phyloP scores from a whole-genome alignment of 202 grass and related monocot genomes.

The Hordeum pubiflorum region DNA sequence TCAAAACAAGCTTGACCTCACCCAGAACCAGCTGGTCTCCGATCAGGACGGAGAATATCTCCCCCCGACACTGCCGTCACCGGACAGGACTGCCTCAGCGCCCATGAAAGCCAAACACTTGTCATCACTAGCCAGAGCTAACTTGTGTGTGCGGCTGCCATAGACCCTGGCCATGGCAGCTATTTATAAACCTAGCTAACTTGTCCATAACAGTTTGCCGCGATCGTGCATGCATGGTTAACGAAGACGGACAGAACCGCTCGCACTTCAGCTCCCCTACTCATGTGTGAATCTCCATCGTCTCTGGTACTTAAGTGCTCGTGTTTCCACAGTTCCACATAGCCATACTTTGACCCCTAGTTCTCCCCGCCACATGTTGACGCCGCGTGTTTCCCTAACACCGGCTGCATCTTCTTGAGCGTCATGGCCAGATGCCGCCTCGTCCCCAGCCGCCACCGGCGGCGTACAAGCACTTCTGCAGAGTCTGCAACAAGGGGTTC shows the following conservation, averaged over 20 bases:
- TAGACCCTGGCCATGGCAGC: not conserved
- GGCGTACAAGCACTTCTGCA: slow-evolving; percentile 50
- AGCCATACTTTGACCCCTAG: not conserved
- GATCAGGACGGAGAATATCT: too few relatives aligned
- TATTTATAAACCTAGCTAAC: slow-evolving; percentile 11
- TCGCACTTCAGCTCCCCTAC: not conserved
- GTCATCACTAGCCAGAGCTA: slow-evolving; percentile 22
- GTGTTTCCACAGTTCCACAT: not conserved
- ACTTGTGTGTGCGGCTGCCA: not conserved
- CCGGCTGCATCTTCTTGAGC: not conserved
- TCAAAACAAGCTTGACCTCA: slow-evolving; percentile 18
- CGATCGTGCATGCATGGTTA: not conserved
- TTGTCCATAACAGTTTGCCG: not conserved
- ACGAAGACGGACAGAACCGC: not conserved
- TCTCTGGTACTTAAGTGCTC: not conserved
- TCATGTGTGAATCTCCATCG: slow-evolving; percentile 19
- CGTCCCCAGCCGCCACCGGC: slow-evolving; percentile 2
- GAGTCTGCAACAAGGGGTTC: slow-evolving; percentile 60
- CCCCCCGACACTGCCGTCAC: not conserved
- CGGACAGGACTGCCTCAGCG: not conserved
- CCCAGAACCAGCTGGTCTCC: slow-evolving; percentile 11
- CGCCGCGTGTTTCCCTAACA: not conserved
- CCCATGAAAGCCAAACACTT: not conserved
- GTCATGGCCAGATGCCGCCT: slow-evolving; percentile 38
- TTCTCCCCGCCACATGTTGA: not conserved